Conservation (phyloP, 768 basidiomycete species). For the Russula sp. region DNA sequence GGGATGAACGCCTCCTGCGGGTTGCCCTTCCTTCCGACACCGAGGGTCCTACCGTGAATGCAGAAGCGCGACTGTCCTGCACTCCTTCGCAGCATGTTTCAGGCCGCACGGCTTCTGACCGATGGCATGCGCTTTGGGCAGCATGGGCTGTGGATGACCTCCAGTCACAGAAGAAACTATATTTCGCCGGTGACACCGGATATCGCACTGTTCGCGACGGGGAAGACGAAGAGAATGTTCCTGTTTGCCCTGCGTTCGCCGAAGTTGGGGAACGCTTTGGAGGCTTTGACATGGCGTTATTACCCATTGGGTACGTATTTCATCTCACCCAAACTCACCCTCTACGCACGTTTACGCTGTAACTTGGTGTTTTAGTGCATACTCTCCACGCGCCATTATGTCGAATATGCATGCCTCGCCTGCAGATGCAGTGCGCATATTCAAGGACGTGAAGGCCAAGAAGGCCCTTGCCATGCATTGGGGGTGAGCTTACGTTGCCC, state of each 20-base stretch:
- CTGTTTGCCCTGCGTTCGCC: slow-evolving; percentile 66
- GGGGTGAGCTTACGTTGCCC: slow-evolving; percentile 39
- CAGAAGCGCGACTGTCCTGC: slow-evolving; percentile 46
- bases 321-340: neutral
- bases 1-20: slow-evolving; percentile 32
- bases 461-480: slow-evolving; percentile 66
- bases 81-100: slow-evolving; percentile 64
- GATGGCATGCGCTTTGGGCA: slow-evolving; percentile 56
- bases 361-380: slow-evolving; percentile 46
- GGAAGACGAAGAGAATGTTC: slow-evolving; percentile 43
- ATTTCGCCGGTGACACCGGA: slow-evolving; percentile 69
- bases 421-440: slow-evolving; percentile 60
- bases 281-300: slow-evolving; percentile 60
- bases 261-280: slow-evolving; percentile 61
- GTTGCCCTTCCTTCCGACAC: slow-evolving; percentile 27
- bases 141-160: slow-evolving; percentile 59
- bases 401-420: slow-evolving; percentile 59
- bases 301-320: slow-evolving; percentile 55
- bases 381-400: slow-evolving; percentile 47
- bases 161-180: slow-evolving; percentile 42
- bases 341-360: neutral
- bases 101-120: slow-evolving; percentile 43
- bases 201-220: slow-evolving; percentile 44
- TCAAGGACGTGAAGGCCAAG: slow-evolving; percentile 55
- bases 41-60: slow-evolving; percentile 3